phyloP scores from a whole-genome alignment of 2,329 filamentous ascomycete species.

The Cladosporium sp. region DNA sequence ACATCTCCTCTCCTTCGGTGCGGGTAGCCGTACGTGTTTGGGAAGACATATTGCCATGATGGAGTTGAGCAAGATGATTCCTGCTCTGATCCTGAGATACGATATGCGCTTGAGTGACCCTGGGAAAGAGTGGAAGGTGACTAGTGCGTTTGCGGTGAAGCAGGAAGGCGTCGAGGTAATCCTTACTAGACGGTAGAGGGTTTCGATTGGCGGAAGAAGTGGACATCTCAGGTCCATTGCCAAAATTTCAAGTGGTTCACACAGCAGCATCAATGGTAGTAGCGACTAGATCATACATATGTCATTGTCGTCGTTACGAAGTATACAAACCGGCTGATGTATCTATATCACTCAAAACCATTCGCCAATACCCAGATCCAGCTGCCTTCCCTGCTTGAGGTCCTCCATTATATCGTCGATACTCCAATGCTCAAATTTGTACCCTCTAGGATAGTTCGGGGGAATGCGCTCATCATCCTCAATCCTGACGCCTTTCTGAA shows the following conservation, averaged over 20 bases:
- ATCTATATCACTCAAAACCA: constrained; percentile 19
- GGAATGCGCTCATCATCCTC: constrained; percentile 33
- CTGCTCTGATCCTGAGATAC: constrained; percentile 15
- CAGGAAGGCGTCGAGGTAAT: not conserved
- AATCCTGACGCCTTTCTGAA: constrained; percentile 37
- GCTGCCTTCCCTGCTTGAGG: constrained; percentile 30
- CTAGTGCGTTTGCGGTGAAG: not conserved
- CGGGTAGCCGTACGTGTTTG: constrained; percentile 18
- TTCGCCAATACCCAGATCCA: constrained; percentile 31
- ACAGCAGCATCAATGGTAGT: too few species aligned
- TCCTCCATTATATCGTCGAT: constrained; percentile 41
- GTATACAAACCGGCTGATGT: not conserved
- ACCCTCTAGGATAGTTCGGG: constrained; percentile 38
- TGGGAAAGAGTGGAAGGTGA: constrained; percentile 7
- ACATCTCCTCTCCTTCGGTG: constrained; percentile 16
- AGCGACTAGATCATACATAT: too few species aligned
- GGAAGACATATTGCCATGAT: constrained; percentile 18
- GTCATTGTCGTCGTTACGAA: too few species aligned
- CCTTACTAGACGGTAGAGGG: not conserved
- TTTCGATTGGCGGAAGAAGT: too few species aligned
- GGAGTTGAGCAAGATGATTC: constrained; percentile 19
- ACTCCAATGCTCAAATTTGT: constrained; percentile 36
- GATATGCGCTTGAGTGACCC: constrained; percentile 14
- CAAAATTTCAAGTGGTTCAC: too few species aligned
- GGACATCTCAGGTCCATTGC: too few species aligned